These are phyloP conservation scores for Neltuma alba DNA, from an alignment of 306 rosid genomes.

Conservation along the genomic window DNA sequence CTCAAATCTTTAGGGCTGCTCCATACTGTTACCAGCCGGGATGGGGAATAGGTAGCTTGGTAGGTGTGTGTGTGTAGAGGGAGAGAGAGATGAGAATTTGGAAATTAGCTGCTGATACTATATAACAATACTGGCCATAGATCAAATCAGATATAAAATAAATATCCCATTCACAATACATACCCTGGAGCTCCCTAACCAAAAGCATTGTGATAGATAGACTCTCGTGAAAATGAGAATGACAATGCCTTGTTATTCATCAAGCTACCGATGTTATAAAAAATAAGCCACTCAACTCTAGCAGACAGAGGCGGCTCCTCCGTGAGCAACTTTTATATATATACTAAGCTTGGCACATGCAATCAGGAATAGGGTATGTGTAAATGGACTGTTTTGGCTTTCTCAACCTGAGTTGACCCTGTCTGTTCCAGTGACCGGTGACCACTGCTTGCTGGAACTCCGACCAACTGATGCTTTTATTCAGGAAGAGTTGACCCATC, in stretches of 20 bases:
- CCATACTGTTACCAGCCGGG: neutral
- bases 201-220: slow-evolving; percentile 43
- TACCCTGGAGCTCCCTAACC: slow-evolving; percentile 46
- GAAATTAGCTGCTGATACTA: slow-evolving; percentile 5
- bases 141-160: slow-evolving; percentile 30
- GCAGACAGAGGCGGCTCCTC: slow-evolving; percentile 37
- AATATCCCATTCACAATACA: slow-evolving; percentile 42
- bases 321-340: slow-evolving; percentile 25
- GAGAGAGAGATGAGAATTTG: neutral
- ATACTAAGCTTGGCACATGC: slow-evolving; percentile 80
- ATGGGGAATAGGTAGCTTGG: too few relatives aligned
- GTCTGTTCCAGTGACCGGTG: slow-evolving; percentile 82
- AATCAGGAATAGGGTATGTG: slow-evolving; percentile 93
- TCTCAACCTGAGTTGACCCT: slow-evolving; percentile 83
- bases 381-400: slow-evolving; percentile 92
- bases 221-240: slow-evolving; percentile 34
- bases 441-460: slow-evolving; percentile 70
- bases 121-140: slow-evolving; percentile 32
- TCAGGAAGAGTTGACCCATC: slow-evolving; percentile 90
- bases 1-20: neutral
- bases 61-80: too few relatives aligned
- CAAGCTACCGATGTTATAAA: slow-evolving; percentile 42
- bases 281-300: slow-evolving; percentile 44
- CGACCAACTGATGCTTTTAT: slow-evolving; percentile 77
- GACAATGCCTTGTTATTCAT: slow-evolving; percentile 52